These are phyloP conservation scores for Trichosporon faecale DNA, from an alignment of 1,284 basidiomycete genomes.

Conservation along the genomic window DNA sequence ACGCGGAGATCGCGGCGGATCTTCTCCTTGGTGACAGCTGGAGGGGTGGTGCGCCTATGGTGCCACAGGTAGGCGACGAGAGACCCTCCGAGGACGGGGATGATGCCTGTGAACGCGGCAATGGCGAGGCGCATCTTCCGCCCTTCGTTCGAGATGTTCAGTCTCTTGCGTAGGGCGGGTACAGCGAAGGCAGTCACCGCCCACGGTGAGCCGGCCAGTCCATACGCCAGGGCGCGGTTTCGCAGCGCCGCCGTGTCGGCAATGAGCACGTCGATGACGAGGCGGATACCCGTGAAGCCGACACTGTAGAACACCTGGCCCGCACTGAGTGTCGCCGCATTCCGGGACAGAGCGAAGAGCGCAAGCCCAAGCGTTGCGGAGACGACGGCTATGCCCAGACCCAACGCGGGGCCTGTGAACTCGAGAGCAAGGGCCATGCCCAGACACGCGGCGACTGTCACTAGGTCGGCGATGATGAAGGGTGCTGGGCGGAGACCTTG, in stretches of 20 bases:
- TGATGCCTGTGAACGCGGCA: slow-evolving; percentile 51
- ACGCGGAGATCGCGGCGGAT: slow-evolving; percentile 22
- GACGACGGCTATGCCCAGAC: slow-evolving; percentile 31
- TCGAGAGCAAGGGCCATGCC: slow-evolving; percentile 42
- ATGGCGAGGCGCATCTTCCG: slow-evolving; percentile 39
- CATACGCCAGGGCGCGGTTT: slow-evolving; percentile 51
- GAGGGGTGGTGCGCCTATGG: slow-evolving; percentile 35
- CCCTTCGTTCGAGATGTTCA: slow-evolving; percentile 46
- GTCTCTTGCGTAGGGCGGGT: slow-evolving; percentile 40
- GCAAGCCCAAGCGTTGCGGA: slow-evolving; percentile 43
- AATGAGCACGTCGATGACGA: slow-evolving; percentile 51
- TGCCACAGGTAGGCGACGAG: slow-evolving; percentile 32
- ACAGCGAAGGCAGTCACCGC: slow-evolving; percentile 53
- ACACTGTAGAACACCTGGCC: slow-evolving; percentile 46
- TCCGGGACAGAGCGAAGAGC: slow-evolving; percentile 39
- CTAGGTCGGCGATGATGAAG: slow-evolving; percentile 38
- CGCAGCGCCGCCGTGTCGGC: slow-evolving; percentile 50
- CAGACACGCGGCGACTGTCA: slow-evolving; percentile 41
- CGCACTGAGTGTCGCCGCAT: slow-evolving; percentile 41
- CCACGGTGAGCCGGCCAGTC: slow-evolving; percentile 51
- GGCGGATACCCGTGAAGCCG: slow-evolving; percentile 49
- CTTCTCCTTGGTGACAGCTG: slow-evolving; percentile 20
- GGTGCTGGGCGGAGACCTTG: slow-evolving; percentile 46
- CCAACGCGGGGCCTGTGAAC: slow-evolving; percentile 38
- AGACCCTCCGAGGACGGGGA: slow-evolving; percentile 44